Conservation (phyloP, 108 stramenopile genomes). For the Asterionellopsis glacialis region DNA sequence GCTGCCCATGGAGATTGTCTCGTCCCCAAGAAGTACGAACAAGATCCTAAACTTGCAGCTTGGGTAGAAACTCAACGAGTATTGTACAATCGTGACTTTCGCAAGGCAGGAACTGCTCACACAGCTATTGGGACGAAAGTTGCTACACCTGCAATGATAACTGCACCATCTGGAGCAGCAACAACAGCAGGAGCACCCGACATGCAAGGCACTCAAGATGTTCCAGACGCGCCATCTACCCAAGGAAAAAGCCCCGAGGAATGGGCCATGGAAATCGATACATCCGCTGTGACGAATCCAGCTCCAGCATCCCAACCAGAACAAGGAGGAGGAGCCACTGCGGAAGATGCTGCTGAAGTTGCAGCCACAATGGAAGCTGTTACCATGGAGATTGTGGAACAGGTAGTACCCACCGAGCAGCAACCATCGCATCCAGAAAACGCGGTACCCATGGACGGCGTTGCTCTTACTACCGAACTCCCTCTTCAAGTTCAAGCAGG, state of each 20-base stretch:
- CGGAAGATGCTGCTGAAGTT: conserved; percentile 20
- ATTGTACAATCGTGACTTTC: conserved; percentile 30
- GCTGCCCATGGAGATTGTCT: conserved; percentile 8
- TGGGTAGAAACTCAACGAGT: conserved; percentile 34
- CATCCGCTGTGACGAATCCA: not conserved
- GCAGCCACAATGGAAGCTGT: conserved; percentile 18
- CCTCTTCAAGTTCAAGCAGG: not conserved
- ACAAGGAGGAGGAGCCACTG: conserved; percentile 8
- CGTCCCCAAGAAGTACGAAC: conserved; percentile 12
- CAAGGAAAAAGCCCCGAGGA: conserved; percentile 8
- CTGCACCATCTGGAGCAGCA: not conserved
- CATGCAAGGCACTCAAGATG: not conserved
- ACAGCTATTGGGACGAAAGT: not conserved
- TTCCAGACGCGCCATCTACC: not conserved
- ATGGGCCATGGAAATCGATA: conserved; percentile 3
- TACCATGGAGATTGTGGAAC: conserved; percentile 11
- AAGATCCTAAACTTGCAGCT: conserved; percentile 13
- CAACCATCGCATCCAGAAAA: no score
- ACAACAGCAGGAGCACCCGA: not conserved
- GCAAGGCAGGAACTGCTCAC: not conserved
- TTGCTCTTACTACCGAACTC: not conserved
- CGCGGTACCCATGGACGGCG: not conserved
- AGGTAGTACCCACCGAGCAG: not conserved
- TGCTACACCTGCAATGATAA: not conserved
- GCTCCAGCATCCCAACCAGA: not conserved